Evolutionary conservation across 2,329 filamentous ascomycete genomes (phyloP).

Genomic region (Apiospora sp.): DNA sequence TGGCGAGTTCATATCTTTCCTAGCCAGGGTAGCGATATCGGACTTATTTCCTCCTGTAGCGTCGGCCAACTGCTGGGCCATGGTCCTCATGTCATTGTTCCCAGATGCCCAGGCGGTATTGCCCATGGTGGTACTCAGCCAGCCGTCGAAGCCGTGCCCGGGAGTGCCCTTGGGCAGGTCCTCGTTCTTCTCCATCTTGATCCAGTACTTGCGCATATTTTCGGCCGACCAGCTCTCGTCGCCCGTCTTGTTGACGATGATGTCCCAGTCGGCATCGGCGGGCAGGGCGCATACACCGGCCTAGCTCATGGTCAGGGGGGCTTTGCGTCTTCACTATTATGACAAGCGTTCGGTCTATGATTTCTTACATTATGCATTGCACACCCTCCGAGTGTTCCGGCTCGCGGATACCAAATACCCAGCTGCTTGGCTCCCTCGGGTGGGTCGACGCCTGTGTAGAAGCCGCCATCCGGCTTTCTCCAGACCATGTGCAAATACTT

Average conservation of each 20-base stretch:
- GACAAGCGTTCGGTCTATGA: not conserved
- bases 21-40: constrained; percentile 21
- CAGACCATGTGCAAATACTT: constrained; percentile 44
- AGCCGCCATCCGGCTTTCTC: constrained; percentile 40
- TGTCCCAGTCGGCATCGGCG: constrained; percentile 42
- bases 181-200: constrained; percentile 40
- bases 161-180: constrained; percentile 36
- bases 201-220: constrained; percentile 39
- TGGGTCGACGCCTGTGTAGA: constrained; percentile 44
- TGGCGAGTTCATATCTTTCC: constrained; percentile 37
- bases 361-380: constrained; percentile 39
- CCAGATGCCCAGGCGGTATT: constrained; percentile 35
- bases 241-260: constrained; percentile 40
- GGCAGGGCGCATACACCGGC: constrained; percentile 39
- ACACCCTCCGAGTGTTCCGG: constrained; percentile 46
- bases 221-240: constrained; percentile 39
- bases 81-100: constrained; percentile 34
- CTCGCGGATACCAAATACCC: constrained; percentile 45
- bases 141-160: constrained; percentile 41
- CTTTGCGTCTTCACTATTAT: constrained; percentile 24
- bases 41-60: constrained; percentile 37
- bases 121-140: constrained; percentile 40
- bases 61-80: constrained; percentile 35
- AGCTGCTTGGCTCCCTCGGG: constrained; percentile 42
- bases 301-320: constrained; percentile 8